A percentile compares a stretch with the other conserved stretches of the same genome.
Evolutionary conservation across 495 filamentous ascomycete genomes (phyloP).

Genomic region (Aspergillus kassunensis): DNA sequence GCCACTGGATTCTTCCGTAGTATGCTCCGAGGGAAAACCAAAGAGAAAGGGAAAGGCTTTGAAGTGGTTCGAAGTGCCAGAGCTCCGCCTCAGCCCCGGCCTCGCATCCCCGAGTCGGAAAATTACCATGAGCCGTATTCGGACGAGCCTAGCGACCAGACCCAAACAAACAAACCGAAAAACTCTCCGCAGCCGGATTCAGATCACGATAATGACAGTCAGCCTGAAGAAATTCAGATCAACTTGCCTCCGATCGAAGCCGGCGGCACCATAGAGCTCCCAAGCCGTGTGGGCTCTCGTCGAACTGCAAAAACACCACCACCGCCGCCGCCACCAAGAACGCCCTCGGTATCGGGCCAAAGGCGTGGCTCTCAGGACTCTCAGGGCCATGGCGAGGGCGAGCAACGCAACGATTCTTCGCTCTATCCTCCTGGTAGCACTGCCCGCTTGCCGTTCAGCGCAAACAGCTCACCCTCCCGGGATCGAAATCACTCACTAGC

Average conservation of each 20-base stretch:
- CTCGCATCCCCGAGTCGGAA: conserved; percentile 31
- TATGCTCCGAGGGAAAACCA: conserved; percentile 75
- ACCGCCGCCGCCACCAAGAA: conserved; percentile 24
- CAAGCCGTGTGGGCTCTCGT: conserved; percentile 60
- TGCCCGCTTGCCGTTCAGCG: conserved; percentile 57
- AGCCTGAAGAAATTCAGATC: conserved; percentile 23
- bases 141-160: conserved; percentile 49
- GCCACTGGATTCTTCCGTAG: conserved; percentile 84
- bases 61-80: conserved; percentile 88
- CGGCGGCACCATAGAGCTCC: conserved; percentile 58
- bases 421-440: conserved; percentile 23
- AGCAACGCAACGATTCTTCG: not conserved
- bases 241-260: conserved; percentile 62
- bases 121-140: conserved; percentile 56
- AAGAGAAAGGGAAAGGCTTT: conserved; percentile 89
- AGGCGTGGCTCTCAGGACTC: conserved; percentile 33
- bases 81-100: conserved; percentile 47
- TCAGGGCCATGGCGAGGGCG: conserved; percentile 9
- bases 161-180: conserved; percentile 27
- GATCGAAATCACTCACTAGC: conserved; percentile 42
- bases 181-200: conserved; percentile 45
- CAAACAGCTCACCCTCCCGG: conserved; percentile 48
- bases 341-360: conserved; percentile 54
- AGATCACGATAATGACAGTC: conserved; percentile 34
- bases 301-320: conserved; percentile 44